Conservation (phyloP, 257 asterid species). For the Eucommia ulmoides region DNA sequence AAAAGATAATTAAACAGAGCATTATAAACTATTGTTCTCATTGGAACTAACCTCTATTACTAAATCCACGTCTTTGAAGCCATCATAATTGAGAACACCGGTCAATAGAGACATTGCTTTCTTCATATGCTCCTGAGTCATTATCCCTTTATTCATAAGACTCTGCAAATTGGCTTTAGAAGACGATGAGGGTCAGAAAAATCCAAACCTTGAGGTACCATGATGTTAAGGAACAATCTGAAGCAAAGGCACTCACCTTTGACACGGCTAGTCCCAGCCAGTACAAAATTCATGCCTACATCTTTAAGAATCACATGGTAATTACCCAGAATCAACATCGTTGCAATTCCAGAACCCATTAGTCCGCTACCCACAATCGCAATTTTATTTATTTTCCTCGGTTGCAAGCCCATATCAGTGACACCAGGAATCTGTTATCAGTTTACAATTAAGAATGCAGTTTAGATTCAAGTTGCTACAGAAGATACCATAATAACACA, state of each 20-base stretch:
- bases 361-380: constrained; percentile 45
- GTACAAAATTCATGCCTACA: constrained; percentile 18
- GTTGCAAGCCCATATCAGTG: constrained; percentile 26
- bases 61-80: neutral
- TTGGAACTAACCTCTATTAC: constrained; percentile 1
- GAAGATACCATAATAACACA: too few species aligned
- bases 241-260: neutral
- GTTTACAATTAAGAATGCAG: neutral
- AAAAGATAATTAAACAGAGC: neutral
- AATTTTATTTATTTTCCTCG: constrained; percentile 33
- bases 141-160: neutral
- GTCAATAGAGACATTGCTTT: neutral
- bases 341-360: constrained; percentile 33
- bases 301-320: constrained; percentile 34
- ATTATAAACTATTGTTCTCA: neutral
- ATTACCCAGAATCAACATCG: constrained; percentile 22
- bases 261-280: neutral
- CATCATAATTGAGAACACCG: neutral
- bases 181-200: neutral
- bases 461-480: neutral
- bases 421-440: constrained; percentile 34
- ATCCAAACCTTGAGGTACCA: neutral
- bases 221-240: neutral
- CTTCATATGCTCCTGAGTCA: neutral
- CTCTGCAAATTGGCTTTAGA: neutral